These are phyloP conservation scores for Carex pumila DNA, from an alignment of 176 grass and related monocot species.

Conservation along the genomic window DNA sequence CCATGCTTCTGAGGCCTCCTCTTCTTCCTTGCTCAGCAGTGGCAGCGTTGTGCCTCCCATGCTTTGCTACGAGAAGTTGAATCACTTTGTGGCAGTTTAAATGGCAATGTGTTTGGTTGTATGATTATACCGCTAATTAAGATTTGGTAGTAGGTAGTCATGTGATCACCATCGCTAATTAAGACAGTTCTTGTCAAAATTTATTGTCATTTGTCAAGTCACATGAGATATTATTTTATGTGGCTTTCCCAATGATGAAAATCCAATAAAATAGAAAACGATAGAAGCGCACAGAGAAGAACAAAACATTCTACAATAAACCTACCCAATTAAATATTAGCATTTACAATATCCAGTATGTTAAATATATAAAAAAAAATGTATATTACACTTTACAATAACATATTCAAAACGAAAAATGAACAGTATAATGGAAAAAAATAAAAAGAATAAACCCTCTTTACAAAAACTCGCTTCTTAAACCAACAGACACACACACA, in stretches of 20 bases:
- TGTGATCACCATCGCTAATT: background rate
- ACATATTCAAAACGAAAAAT: background rate
- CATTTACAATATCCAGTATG: background rate
- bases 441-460: slow-evolving; percentile 5
- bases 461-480: background rate
- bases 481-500: background rate
- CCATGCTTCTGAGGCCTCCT: background rate
- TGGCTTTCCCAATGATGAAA: no score
- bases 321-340: background rate
- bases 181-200: background rate
- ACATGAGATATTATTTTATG: no score
- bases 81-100: background rate
- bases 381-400: background rate
- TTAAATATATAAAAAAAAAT: background rate
- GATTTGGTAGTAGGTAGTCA: background rate
- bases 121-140: background rate
- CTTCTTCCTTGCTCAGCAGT: background rate
- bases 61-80: background rate
- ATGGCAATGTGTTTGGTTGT: background rate
- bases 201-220: background rate
- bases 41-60: background rate
- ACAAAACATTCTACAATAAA: no score
- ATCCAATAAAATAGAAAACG: background rate
- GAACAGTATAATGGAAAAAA: background rate
- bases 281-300: background rate